A percentile compares a stretch with the other conserved stretches of the same genome.
phyloP scores from a whole-genome alignment of 129 eudicot genomes.

The Chrysanthemum seticuspe region DNA sequence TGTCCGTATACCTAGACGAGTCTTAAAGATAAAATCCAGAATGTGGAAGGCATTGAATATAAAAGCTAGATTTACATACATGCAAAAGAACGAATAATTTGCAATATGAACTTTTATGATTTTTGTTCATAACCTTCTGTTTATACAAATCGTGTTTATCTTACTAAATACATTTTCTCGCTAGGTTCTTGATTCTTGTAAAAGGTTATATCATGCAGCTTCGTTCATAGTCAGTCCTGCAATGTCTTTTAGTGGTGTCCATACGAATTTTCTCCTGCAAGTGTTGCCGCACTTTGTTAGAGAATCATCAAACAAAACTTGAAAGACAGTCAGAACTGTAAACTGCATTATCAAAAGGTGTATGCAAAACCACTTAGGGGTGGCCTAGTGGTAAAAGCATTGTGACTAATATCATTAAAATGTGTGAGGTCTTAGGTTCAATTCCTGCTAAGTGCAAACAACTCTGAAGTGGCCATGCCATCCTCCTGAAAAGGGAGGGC shows the following conservation, averaged over 20 bases:
- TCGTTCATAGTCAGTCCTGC: slow-evolving; percentile 49
- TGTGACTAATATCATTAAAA: no score
- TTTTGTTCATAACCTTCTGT: slow-evolving; percentile 26
- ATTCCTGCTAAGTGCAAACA: no score
- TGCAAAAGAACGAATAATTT: background rate
- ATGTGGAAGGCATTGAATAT: no score
- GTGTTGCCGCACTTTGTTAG: slow-evolving; percentile 12
- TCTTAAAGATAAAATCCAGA: no score
- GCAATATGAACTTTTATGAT: background rate
- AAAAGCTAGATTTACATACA: background rate
- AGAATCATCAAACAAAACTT: background rate
- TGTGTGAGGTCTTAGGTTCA: no score
- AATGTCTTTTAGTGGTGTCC: slow-evolving; percentile 81
- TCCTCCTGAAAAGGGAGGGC: no score
- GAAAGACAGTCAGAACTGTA: slow-evolving; percentile 3
- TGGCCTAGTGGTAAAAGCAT: no score
- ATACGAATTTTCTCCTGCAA: slow-evolving; percentile 69
- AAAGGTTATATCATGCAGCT: slow-evolving; percentile 25
- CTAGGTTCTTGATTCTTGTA: slow-evolving; percentile 7
- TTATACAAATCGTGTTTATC: slow-evolving; percentile 30
- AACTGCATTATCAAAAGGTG: background rate
- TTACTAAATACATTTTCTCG: background rate
- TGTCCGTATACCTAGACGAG: no score
- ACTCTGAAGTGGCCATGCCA: no score
- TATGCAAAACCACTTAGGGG: no score